Percentiles rank a stretch among this genome's conserved stretches.
Conservation (phyloP, 2,329 filamentous ascomycete genomes). For the Nemania abortiva region DNA sequence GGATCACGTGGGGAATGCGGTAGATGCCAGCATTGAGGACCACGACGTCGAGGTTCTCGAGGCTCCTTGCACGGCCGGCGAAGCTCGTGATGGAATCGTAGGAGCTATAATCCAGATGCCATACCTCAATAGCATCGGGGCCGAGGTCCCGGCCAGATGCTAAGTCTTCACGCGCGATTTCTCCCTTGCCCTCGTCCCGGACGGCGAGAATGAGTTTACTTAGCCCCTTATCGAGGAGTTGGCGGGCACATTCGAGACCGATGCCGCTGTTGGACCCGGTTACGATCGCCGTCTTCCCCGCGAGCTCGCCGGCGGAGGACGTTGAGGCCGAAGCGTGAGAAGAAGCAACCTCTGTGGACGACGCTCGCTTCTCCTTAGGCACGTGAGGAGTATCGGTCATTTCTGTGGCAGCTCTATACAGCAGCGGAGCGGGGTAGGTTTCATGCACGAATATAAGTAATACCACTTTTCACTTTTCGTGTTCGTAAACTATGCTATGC, state of each 20-base stretch:
- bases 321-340: not conserved
- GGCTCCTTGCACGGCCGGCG: slow-evolving; percentile 47
- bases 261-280: slow-evolving; percentile 57
- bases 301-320: slow-evolving; percentile 14
- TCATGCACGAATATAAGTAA: slow-evolving; percentile 10
- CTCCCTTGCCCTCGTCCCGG: slow-evolving; percentile 48
- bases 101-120: slow-evolving; percentile 53
- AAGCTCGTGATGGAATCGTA: slow-evolving; percentile 57
- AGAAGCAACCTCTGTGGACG: not conserved
- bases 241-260: slow-evolving; percentile 53
- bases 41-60: slow-evolving; percentile 56
- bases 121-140: slow-evolving; percentile 52
- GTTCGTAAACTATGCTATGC: not conserved
- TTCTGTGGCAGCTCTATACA: not conserved
- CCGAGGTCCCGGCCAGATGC: slow-evolving; percentile 36
- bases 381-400: slow-evolving; percentile 13
- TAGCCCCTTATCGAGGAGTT: slow-evolving; percentile 51
- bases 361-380: not conserved
- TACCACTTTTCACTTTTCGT: not conserved
- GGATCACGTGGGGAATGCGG: slow-evolving; percentile 38
- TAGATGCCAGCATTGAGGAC: slow-evolving; percentile 53
- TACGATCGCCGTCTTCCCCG: slow-evolving; percentile 53
- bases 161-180: slow-evolving; percentile 31
- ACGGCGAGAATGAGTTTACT: slow-evolving; percentile 55
- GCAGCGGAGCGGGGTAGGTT: not conserved